Evolutionary conservation across 805 yeast genomes (phyloP).

Genomic region (Yamadazyma scolyti): DNA sequence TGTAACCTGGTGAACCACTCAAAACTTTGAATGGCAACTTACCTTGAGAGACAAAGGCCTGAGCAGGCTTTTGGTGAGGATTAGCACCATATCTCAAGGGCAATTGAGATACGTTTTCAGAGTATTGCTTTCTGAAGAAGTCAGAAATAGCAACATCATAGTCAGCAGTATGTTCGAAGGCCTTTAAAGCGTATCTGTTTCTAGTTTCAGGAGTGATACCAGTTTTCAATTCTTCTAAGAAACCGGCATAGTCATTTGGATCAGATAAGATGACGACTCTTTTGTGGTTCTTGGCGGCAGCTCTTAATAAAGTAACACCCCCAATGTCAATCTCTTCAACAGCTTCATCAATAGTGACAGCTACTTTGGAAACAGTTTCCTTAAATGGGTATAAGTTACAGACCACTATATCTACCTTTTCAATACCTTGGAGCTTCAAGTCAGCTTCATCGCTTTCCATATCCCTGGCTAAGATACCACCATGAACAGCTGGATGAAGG

Average conservation of each 20-base stretch:
- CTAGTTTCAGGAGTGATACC: constrained; percentile 73
- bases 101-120: constrained; percentile 84
- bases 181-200: constrained; percentile 87
- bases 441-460: constrained; percentile 88
- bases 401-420: constrained; percentile 93
- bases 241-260: constrained; percentile 87
- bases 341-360: constrained; percentile 95
- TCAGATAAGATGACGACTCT: constrained; percentile 95
- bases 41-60: constrained; percentile 85
- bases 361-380: constrained; percentile 92
- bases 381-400: constrained; percentile 98
- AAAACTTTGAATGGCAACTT: constrained; percentile 92
- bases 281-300: constrained; percentile 97
- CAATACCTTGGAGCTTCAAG: constrained; percentile 83
- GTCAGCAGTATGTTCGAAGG: constrained; percentile 97
- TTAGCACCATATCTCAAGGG: constrained; percentile 97
- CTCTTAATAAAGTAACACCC: constrained; percentile 92
- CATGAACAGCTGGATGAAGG: constrained; percentile 97
- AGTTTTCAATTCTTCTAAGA: constrained; percentile 71
- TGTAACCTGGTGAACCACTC: constrained; percentile 95
- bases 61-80: constrained; percentile 99
- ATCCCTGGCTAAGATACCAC: constrained; percentile 93
- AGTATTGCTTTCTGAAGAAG: constrained; percentile 94
- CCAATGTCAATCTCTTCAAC: constrained; percentile 99
- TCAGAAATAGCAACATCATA: constrained; percentile 95